Conservation (phyloP, 345 rosid species). For the Citrus glauca region DNA sequence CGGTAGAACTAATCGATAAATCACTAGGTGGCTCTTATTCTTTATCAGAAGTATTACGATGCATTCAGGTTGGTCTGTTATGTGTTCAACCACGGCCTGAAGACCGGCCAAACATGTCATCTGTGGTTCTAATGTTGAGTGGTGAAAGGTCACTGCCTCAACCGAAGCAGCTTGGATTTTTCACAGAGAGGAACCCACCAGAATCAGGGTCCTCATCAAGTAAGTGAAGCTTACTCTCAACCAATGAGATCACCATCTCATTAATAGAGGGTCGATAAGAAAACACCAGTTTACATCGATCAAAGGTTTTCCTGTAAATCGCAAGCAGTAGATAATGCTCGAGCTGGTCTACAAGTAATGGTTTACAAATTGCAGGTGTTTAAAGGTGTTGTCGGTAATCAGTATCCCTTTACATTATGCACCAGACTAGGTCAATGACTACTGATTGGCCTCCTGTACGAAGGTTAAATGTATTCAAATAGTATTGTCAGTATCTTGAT, state of each 20-base stretch:
- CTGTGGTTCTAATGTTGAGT: no score
- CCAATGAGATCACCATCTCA: conserved; percentile 17
- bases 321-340: background rate
- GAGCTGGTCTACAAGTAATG: background rate
- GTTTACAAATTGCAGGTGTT: background rate
- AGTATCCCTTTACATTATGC: no score
- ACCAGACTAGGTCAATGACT: no score
- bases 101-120: no score
- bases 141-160: conserved; percentile 9
- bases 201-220: conserved; percentile 9
- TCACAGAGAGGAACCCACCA: conserved; percentile 20
- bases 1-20: background rate
- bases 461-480: no score
- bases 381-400: background rate
- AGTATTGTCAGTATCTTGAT: no score
- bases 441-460: no score
- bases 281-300: background rate
- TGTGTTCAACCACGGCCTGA: no score
- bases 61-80: no score
- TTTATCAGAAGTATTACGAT: background rate
- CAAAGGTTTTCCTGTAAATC: background rate
- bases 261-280: conserved; percentile 13
- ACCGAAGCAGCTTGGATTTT: conserved; percentile 31
- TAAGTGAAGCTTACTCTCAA: conserved; percentile 1
- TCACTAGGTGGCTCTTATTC: background rate